These are phyloP conservation scores for Odontarrhena argentea DNA, from an alignment of 345 rosid species.

Conservation along the genomic window DNA sequence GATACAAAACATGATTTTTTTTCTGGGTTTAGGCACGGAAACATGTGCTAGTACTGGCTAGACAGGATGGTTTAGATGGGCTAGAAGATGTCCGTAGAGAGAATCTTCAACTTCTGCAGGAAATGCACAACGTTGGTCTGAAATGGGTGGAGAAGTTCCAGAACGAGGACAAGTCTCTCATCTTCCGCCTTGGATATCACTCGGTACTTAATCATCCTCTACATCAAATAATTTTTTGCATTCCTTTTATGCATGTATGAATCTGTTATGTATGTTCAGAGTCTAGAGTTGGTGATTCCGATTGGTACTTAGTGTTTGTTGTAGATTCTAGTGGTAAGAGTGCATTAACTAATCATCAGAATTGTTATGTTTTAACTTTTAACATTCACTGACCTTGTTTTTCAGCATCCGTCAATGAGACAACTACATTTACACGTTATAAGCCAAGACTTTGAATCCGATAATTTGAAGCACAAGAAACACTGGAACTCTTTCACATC, in stretches of 20 bases:
- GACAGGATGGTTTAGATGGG: constrained; percentile 59
- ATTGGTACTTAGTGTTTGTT: neutral
- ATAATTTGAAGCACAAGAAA: constrained; percentile 79
- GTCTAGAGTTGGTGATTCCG: neutral
- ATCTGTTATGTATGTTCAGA: too few relatives aligned
- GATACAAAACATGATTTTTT: constrained; percentile 2
- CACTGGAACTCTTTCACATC: constrained; percentile 93
- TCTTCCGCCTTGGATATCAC: constrained; percentile 95
- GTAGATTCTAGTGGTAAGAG: constrained; percentile 3
- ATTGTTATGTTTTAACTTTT: neutral
- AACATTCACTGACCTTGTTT: neutral
- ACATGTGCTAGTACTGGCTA: constrained; percentile 74
- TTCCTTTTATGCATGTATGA: neutral
- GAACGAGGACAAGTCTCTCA: constrained; percentile 65
- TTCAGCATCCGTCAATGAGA: constrained; percentile 46
- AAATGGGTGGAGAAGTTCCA: constrained; percentile 72
- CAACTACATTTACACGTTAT: constrained; percentile 92
- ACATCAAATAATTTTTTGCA: neutral
- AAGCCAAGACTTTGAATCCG: constrained; percentile 90
- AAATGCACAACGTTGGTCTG: constrained; percentile 74
- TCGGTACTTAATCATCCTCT: constrained; percentile 52
- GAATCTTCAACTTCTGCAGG: constrained; percentile 57
- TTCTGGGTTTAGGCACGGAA: constrained; percentile 57
- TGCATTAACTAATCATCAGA: neutral
- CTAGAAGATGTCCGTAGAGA: constrained; percentile 68